Evolutionary conservation across 2,329 filamentous ascomycete species (phyloP).

Genomic region (Colletotrichum sp.): DNA sequence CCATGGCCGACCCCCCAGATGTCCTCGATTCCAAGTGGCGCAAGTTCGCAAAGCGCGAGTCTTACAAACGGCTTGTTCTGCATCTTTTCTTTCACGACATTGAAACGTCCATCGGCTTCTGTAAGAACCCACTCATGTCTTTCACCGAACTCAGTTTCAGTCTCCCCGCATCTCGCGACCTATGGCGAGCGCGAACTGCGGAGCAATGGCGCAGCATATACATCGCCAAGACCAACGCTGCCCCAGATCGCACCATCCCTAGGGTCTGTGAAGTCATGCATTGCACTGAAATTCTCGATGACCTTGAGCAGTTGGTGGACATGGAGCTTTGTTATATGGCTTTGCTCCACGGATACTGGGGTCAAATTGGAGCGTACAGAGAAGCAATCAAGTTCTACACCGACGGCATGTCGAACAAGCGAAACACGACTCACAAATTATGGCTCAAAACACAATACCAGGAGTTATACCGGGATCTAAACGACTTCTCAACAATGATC

Average conservation of each 20-base stretch:
- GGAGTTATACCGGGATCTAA: slow-evolving; percentile 32
- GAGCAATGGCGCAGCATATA: slow-evolving; percentile 29
- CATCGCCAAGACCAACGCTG: slow-evolving; percentile 7
- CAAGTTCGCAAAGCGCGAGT: slow-evolving; percentile 33
- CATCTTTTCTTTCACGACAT: slow-evolving; percentile 32
- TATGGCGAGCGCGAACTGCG: slow-evolving; percentile 28
- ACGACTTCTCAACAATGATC: slow-evolving; percentile 27
- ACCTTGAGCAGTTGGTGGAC: slow-evolving; percentile 26
- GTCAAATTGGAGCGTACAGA: slow-evolving; percentile 34
- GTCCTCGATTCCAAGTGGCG: slow-evolving; percentile 22
- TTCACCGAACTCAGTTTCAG: slow-evolving; percentile 34
- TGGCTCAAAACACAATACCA: slow-evolving; percentile 34
- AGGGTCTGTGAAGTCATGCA: slow-evolving; percentile 16
- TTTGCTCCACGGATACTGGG: slow-evolving; percentile 34
- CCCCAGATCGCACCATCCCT: not conserved
- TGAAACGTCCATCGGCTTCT: slow-evolving; percentile 30
- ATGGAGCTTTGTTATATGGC: slow-evolving; percentile 33
- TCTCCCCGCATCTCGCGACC: slow-evolving; percentile 24
- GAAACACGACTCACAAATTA: slow-evolving; percentile 24
- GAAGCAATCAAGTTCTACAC: slow-evolving; percentile 32
- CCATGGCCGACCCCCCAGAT: slow-evolving; percentile 5
- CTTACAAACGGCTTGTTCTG: slow-evolving; percentile 33
- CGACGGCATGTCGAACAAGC: slow-evolving; percentile 7
- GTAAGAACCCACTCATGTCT: slow-evolving; percentile 32
- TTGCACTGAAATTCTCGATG: slow-evolving; percentile 17